Percentiles rank a stretch among this genome's conserved stretches.
phyloP scores from a whole-genome alignment of 768 basidiomycete species.

The Lentinus tigrinus region DNA sequence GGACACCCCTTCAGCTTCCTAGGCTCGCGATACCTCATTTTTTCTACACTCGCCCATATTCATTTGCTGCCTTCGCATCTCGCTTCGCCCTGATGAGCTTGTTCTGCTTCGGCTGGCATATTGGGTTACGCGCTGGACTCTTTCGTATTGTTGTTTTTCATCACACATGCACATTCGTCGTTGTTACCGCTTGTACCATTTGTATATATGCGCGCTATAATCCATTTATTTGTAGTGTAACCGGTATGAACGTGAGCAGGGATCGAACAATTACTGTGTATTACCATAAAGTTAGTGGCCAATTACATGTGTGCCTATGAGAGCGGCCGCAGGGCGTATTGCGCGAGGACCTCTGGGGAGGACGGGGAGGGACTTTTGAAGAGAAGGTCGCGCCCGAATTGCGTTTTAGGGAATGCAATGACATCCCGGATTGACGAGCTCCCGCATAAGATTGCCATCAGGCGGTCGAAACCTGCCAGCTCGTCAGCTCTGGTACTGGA shows the following conservation, averaged over 20 bases:
- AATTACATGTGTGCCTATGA: neutral
- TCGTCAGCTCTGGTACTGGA: neutral
- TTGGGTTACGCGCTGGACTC: neutral
- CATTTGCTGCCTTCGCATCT: neutral
- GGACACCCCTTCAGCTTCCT: neutral
- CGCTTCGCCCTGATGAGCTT: neutral
- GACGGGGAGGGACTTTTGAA: slow-evolving; percentile 84
- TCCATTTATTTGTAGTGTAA: slow-evolving; percentile 11
- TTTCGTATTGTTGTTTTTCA: neutral
- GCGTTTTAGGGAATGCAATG: slow-evolving; percentile 94
- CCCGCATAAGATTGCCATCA: slow-evolving; percentile 88
- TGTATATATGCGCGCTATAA: slow-evolving; percentile 18
- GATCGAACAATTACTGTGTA: neutral
- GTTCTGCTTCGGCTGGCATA: neutral
- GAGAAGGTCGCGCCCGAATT: slow-evolving; percentile 78
- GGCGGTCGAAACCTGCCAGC: slow-evolving; percentile 79
- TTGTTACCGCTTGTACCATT: neutral
- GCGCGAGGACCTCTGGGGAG: slow-evolving; percentile 47
- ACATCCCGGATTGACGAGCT: slow-evolving; percentile 90
- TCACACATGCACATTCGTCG: neutral
- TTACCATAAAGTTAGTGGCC: slow-evolving; percentile 5
- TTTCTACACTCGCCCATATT: neutral
- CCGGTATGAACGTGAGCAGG: neutral
- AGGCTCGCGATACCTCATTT: neutral
- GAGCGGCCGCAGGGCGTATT: slow-evolving; percentile 58